Evolutionary conservation across 768 basidiomycete species (phyloP).

Genomic region (Xerocomus spinulosus): DNA sequence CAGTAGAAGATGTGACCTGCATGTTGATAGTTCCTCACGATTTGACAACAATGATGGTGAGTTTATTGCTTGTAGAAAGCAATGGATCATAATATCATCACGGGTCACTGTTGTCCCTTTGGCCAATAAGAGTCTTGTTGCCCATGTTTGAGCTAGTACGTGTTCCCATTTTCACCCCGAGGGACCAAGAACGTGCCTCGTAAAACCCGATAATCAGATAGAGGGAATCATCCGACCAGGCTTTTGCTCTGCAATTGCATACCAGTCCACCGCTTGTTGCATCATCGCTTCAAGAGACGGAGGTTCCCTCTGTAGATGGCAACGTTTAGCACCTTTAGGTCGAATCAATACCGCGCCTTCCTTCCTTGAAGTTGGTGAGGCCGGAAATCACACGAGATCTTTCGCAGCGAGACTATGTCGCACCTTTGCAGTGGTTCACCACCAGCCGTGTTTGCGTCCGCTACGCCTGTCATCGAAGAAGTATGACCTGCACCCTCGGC

Average conservation of each 20-base stretch:
- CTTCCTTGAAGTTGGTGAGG: neutral
- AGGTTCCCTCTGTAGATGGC: slow-evolving; percentile 20
- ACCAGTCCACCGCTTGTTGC: slow-evolving; percentile 26
- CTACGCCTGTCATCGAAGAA: slow-evolving; percentile 7
- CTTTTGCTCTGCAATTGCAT: slow-evolving; percentile 20
- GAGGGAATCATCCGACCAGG: slow-evolving; percentile 14
- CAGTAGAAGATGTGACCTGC: slow-evolving; percentile 1
- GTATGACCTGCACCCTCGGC: slow-evolving; percentile 10
- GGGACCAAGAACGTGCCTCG: slow-evolving; percentile 23
- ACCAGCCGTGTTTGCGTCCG: neutral
- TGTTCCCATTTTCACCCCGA: too few species aligned
- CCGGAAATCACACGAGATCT: neutral
- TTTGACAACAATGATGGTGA: too few species aligned
- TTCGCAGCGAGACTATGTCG: neutral
- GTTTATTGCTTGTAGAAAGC: neutral
- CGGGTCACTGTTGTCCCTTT: neutral
- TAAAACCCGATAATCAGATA: slow-evolving; percentile 22
- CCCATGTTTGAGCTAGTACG: neutral
- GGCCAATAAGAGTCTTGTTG: neutral
- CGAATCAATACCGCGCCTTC: slow-evolving; percentile 33
- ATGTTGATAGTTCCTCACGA: too few species aligned
- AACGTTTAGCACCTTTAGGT: slow-evolving; percentile 26
- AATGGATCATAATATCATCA: neutral
- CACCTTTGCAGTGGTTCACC: neutral
- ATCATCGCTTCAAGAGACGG: slow-evolving; percentile 20